phyloP scores from a whole-genome alignment of 1,284 basidiomycete genomes.

The Taiwanofungus camphoratus region DNA sequence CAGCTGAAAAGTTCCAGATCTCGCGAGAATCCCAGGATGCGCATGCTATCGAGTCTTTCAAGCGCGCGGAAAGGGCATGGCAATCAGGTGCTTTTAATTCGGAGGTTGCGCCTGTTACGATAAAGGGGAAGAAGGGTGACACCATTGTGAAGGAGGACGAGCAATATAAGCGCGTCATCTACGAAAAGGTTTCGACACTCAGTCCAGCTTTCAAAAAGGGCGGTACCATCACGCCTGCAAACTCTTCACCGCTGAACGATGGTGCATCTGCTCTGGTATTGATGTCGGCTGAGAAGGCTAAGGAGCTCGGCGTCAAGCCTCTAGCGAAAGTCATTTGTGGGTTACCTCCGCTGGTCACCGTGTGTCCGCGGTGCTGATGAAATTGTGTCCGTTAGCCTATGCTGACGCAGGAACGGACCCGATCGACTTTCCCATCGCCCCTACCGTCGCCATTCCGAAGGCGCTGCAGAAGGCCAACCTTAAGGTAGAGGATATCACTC shows the following conservation, averaged over 20 bases:
- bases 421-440: conserved; percentile 96
- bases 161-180: conserved; percentile 94
- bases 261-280: conserved; percentile 96
- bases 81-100: conserved; percentile 76
- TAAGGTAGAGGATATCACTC: conserved; percentile 78
- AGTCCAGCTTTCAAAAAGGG: conserved; percentile 89
- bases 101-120: conserved; percentile 90
- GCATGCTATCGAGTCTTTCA: conserved; percentile 93
- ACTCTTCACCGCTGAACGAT: conserved; percentile 94
- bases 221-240: conserved; percentile 92
- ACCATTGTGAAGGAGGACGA: conserved; percentile 90
- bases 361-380: conserved; percentile 1
- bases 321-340: conserved; percentile 87
- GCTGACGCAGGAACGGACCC: conserved; percentile 96
- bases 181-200: conserved; percentile 86
- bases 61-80: conserved; percentile 91
- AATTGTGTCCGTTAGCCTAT: conserved; percentile 58
- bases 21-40: conserved; percentile 83
- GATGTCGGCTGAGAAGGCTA: conserved; percentile 87
- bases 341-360: conserved; percentile 29
- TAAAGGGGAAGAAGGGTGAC: conserved; percentile 95
- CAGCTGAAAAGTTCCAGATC: conserved; percentile 83
- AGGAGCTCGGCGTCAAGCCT: conserved; percentile 85
- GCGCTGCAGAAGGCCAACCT: conserved; percentile 89
- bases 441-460: conserved; percentile 85